These are phyloP conservation scores for Leishmania major DNA, from an alignment of 208 protist species.

Conservation along the genomic window DNA sequence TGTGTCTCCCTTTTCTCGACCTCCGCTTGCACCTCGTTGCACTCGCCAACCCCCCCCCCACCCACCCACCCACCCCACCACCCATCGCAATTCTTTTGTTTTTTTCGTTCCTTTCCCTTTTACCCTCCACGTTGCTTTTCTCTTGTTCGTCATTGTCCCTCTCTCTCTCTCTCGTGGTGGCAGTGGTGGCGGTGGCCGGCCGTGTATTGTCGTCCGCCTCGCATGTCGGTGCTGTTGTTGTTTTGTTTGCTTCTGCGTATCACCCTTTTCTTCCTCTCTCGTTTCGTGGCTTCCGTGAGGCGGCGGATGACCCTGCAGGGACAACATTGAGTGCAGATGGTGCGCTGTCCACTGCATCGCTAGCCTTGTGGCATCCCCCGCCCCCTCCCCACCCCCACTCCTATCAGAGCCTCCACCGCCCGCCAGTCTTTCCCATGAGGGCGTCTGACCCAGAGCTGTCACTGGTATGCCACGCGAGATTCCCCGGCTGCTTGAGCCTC, in stretches of 20 bases:
- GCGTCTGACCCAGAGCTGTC: background rate
- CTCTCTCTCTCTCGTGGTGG: background rate
- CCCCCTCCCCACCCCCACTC: background rate
- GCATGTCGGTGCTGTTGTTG: background rate
- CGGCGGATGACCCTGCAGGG: background rate
- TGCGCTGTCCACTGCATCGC: too few relatives aligned
- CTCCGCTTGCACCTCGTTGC: background rate
- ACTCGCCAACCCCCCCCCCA: background rate
- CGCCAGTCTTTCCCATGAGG: background rate
- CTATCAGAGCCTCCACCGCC: background rate
- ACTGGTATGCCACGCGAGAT: background rate
- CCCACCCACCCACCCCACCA: background rate
- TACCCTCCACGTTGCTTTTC: background rate
- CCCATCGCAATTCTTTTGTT: background rate
- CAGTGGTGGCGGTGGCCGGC: too few relatives aligned
- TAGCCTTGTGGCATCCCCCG: too few relatives aligned
- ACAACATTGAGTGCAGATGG: background rate
- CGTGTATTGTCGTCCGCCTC: too few relatives aligned
- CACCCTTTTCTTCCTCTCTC: background rate
- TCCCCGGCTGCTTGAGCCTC: background rate
- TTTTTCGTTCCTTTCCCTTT: background rate
- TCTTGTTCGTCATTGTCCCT: background rate
- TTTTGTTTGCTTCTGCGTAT: too few relatives aligned
- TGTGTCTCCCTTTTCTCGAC: constrained; percentile 14
- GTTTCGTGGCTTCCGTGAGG: background rate